phyloP scores from a whole-genome alignment of 768 basidiomycete genomes.

The Tubosaeta sp. region DNA sequence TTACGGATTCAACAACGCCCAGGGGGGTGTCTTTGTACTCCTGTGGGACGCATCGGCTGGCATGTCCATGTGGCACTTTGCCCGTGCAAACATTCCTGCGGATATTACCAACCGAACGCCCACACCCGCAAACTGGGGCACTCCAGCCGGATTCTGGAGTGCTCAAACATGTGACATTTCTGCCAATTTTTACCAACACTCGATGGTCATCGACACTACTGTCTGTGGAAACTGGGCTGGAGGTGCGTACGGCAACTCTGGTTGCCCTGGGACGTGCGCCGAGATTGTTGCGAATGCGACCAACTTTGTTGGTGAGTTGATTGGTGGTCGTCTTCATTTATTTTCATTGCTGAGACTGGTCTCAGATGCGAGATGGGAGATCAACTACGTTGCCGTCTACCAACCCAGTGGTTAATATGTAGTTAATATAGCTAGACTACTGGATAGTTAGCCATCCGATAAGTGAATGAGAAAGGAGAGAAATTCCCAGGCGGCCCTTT shows the following conservation, averaged over 20 bases:
- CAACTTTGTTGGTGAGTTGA: conserved; percentile 46
- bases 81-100: conserved; percentile 45
- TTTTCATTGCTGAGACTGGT: conserved; percentile 2
- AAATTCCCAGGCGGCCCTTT: conserved; percentile 27
- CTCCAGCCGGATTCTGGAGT: conserved; percentile 50
- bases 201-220: conserved; percentile 39
- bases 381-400: conserved; percentile 56
- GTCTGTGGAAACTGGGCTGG: conserved; percentile 32
- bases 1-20: conserved; percentile 28
- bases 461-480: conserved; percentile 23
- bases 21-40: conserved; percentile 54
- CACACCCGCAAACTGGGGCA: conserved; percentile 47
- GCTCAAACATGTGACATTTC: conserved; percentile 45
- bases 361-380: conserved; percentile 51
- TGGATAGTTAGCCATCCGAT: not conserved
- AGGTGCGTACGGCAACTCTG: conserved; percentile 22
- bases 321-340: no score
- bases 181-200: conserved; percentile 50
- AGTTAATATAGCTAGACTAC: not conserved
- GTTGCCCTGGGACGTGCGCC: conserved; percentile 42
- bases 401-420: conserved; percentile 17
- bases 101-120: conserved; percentile 47
- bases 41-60: conserved; percentile 45
- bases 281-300: conserved; percentile 49
- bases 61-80: conserved; percentile 56